A percentile compares a stretch with the other conserved stretches of the same genome.
phyloP scores from a whole-genome alignment of 768 basidiomycete species.

The Amanita brunnescens region DNA sequence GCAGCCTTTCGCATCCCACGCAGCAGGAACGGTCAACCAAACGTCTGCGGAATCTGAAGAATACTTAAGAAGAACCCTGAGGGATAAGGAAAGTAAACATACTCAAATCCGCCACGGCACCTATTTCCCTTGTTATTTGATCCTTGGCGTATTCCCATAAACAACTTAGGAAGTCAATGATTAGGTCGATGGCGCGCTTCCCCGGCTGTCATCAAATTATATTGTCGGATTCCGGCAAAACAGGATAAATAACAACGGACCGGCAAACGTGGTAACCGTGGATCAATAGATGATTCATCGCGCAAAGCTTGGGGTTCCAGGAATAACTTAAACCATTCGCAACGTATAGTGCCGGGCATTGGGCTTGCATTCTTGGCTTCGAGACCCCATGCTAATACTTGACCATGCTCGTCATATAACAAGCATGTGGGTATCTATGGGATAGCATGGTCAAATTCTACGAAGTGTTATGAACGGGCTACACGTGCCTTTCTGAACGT shows the following conservation, averaged over 20 bases:
- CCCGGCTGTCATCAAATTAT: constrained; percentile 40
- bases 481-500: constrained; percentile 66
- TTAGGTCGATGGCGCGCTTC: constrained; percentile 70
- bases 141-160: constrained; percentile 85
- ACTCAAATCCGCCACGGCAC: constrained; percentile 81
- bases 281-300: constrained; percentile 62
- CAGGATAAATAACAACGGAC: constrained; percentile 33
- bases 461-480: not conserved
- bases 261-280: constrained; percentile 70
- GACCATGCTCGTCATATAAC: constrained; percentile 66
- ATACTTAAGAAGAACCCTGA: not conserved
- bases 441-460: constrained; percentile 4
- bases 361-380: constrained; percentile 78
- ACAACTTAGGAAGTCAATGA: constrained; percentile 74
- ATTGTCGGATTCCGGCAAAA: constrained; percentile 6
- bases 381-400: constrained; percentile 76
- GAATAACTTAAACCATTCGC: constrained; percentile 77
- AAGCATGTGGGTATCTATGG: constrained; percentile 72
- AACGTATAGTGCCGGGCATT: constrained; percentile 49
- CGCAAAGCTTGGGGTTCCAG: constrained; percentile 76
- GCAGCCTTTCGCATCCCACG: constrained; percentile 83
- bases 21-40: constrained; percentile 82
- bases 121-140: constrained; percentile 81
- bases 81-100: constrained; percentile 15
- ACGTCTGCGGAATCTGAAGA: constrained; percentile 70